Base-by-base conservation (phyloP, 192 early-diverging fungal species). In the Coemansia sp. region DNA sequence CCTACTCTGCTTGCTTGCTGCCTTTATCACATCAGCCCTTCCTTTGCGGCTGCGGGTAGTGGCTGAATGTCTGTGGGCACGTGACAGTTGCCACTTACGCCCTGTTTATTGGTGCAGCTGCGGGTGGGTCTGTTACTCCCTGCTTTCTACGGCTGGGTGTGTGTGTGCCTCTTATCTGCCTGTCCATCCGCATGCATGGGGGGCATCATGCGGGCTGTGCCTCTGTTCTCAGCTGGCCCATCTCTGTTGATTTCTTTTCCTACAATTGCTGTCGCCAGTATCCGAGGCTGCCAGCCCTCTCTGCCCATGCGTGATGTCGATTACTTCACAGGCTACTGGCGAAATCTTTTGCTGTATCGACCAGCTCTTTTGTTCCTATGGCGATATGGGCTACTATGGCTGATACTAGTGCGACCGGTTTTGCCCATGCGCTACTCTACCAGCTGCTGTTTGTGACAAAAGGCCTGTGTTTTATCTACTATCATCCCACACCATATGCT, bases 131-230 rank as follows among this genome's bases (percentile, higher is more conserved):
- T 38, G 6, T 3, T 9, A 9, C 34, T 38, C 34, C 34, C 51
- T 53, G 51, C 26, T 23, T 27, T 53, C 27, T 53, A 16, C 51
- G 2, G 9, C 50, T n/a, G n/a, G 1, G 19, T 22, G 7, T 19
- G n/a, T 23, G 50, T 23, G 25, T 52, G 51, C 25, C 24, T 24
- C 25, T 53, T 53, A 27, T 23, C 24, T 23, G 19, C 23, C 19
- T 25, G 23, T 2, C 19, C 25, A 53, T 53, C 51, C 51, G 51
- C 24, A 53, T 38, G 34, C 34, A 38, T 38, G 34, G 34, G 34
- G 34, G 34, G 10, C 34, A 52, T 61, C 59, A 61, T 65, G 64
- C 56, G 64, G 22, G 22, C 47, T 65, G 64, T 53, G 49, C 56
- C 31, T 26, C 34, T 38, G 34, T 9, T 12, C 34, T 38, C 25